Conservation (phyloP, 495 filamentous ascomycete genomes). For the Amniculicola lignicola region DNA sequence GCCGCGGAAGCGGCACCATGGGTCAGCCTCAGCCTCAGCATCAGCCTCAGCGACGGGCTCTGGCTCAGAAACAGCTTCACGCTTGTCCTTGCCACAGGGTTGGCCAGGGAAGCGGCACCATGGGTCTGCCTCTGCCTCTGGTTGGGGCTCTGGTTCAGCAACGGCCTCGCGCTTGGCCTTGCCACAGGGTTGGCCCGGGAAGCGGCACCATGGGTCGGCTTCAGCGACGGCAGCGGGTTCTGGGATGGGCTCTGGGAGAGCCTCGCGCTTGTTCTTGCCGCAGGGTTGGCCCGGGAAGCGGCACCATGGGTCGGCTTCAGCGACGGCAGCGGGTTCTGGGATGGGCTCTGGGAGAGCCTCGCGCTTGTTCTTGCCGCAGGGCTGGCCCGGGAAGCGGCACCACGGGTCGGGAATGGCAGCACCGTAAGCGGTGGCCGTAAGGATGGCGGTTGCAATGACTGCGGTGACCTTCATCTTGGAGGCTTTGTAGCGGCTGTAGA, state of each 20-base stretch:
- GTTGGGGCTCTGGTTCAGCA: background rate
- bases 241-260: background rate
- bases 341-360: background rate
- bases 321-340: background rate
- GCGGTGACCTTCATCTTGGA: constrained; percentile 51
- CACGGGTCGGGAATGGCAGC: constrained; percentile 18
- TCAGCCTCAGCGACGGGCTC: constrained; percentile 18
- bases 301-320: constrained; percentile 13
- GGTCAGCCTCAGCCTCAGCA: constrained; percentile 1
- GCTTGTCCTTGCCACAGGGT: constrained; percentile 23
- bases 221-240: constrained; percentile 10
- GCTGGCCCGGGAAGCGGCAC: constrained; percentile 33
- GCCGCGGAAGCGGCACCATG: constrained; percentile 8
- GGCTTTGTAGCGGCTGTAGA: constrained; percentile 4
- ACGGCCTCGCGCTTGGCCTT: constrained; percentile 18
- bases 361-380: constrained; percentile 12
- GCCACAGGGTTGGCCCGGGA: constrained; percentile 11
- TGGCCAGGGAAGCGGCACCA: constrained; percentile 23
- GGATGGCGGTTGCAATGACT: constrained; percentile 40
- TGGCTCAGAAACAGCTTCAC: background rate
- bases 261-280: background rate
- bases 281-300: constrained; percentile 18
- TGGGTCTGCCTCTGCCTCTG: constrained; percentile 21
- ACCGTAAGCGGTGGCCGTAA: constrained; percentile 40
- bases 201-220: constrained; percentile 30